These are phyloP conservation scores for Striga hermonthica DNA, from an alignment of 305 asterid genomes.

Conservation along the genomic window DNA sequence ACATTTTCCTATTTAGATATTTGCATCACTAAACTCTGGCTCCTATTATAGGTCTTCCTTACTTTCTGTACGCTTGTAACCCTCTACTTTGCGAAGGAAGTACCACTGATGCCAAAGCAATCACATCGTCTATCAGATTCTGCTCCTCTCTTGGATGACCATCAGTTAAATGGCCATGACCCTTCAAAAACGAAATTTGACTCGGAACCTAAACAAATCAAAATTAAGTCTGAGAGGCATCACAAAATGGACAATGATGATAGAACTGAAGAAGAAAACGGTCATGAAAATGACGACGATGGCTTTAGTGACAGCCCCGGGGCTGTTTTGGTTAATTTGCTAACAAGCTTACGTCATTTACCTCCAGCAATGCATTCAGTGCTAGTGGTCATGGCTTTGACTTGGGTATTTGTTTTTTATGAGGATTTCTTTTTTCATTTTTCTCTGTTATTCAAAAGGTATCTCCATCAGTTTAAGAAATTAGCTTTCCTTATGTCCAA, in stretches of 20 bases:
- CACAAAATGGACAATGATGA: slow-evolving; percentile 32
- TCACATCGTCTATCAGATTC: slow-evolving; percentile 59
- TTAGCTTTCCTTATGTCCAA: slow-evolving; percentile 19
- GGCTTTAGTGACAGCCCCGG: slow-evolving; percentile 79
- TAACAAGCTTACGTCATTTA: slow-evolving; percentile 93
- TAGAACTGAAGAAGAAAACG: slow-evolving; percentile 42
- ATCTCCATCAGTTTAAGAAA: no score
- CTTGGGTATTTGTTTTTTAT: slow-evolving; percentile 65
- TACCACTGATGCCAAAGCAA: slow-evolving; percentile 57
- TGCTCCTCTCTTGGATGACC: slow-evolving; percentile 83
- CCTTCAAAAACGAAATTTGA: slow-evolving; percentile 43
- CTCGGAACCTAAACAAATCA: slow-evolving; percentile 32
- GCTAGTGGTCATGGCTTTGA: slow-evolving; percentile 95
- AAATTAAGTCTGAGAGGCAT: slow-evolving; percentile 48
- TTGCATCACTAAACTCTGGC: slow-evolving; percentile 29
- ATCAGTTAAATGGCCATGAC: slow-evolving; percentile 46
- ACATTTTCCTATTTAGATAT: slow-evolving; percentile 22
- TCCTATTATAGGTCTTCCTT: slow-evolving; percentile 63
- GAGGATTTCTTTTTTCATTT: background rate
- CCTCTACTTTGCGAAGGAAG: slow-evolving; percentile 90
- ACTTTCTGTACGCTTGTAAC: slow-evolving; percentile 75
- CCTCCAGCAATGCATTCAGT: slow-evolving; percentile 98
- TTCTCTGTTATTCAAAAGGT: no score
- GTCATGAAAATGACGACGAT: slow-evolving; percentile 46
- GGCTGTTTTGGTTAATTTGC: slow-evolving; percentile 89